Evolutionary conservation across 1,284 basidiomycete species (phyloP), one percentile per base, ranked within the genome.

Genomic region (Apiotrichum gamsii): DNA sequence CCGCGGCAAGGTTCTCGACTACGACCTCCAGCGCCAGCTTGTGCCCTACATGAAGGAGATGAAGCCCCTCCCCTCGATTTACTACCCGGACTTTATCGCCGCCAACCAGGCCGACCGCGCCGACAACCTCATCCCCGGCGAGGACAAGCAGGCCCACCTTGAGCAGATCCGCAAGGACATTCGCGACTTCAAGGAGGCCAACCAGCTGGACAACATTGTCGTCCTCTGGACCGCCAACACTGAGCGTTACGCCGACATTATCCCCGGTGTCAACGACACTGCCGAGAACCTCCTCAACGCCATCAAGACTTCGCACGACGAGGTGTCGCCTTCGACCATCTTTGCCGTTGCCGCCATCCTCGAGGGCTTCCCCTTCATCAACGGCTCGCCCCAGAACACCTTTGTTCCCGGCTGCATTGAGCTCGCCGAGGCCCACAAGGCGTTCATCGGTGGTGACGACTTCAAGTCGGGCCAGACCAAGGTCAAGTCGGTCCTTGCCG

Each of bases 221-320:
- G 85, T 95, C 49, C 93, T 95, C 77, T 96, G 91, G 91, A 95
- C 91, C 25, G 94, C 94, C 69, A 97, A 98, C 78, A 98, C 94
- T 31, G 94, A 98, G 79, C 86, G 94, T 54, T 98, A 94, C 82
- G 85, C 87, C 65, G 88, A 91, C 59, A 84, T 98, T 73, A 83
- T 97, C 66, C 79, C 87, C 14, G 93, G 94, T 42, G 82, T 97
- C 60, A 97, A 98, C 74, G 94, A 98, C 74, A 93, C 91, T 14
- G 87, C 90, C 14, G 86, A 89, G 61, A 86, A 87, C 70, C 74
- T 98, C 43, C 82, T 98, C 59, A 76, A 78, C 40, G 76, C 90
- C 8, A 89, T 98, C 77, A 81, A 87, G 73, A 56, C 72, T 20
- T 90, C 87, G 33, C 93, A 97, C 77, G 77, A 80, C 15, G 94